Conservation (phyloP, 2,329 filamentous ascomycete genomes). For the Clonostachys sp. region DNA sequence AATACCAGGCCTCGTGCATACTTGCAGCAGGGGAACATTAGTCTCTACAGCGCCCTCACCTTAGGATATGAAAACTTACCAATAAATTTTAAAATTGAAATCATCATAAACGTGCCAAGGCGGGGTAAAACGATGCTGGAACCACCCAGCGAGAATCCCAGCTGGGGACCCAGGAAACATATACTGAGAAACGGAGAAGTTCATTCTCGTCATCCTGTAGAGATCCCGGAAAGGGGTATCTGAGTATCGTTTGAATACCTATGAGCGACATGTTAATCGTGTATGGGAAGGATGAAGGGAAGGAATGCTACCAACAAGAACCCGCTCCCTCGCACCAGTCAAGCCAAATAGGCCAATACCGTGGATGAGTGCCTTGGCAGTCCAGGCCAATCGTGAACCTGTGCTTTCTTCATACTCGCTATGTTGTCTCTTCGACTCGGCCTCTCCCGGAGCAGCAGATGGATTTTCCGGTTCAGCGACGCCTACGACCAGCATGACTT, state of each 20-base stretch:
- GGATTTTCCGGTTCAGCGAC: conserved; percentile 54
- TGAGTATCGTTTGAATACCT: conserved; percentile 49
- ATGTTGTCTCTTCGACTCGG: conserved; percentile 35
- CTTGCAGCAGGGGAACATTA: conserved; percentile 8
- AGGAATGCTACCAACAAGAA: conserved; percentile 33
- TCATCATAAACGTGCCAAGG: not conserved
- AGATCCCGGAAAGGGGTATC: conserved; percentile 42
- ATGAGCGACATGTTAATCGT: not conserved
- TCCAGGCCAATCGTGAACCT: conserved; percentile 30
- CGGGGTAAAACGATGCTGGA: not conserved
- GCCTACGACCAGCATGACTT: conserved; percentile 59
- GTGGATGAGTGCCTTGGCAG: conserved; percentile 24
- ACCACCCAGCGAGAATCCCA: conserved; percentile 7
- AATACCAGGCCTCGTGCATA: conserved; percentile 25
- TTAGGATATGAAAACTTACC: too few species aligned
- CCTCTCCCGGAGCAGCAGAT: conserved; percentile 24
- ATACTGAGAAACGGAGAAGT: conserved; percentile 20
- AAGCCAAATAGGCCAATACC: conserved; percentile 46
- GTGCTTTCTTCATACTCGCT: conserved; percentile 40
- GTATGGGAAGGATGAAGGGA: not conserved
- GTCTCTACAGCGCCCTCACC: not conserved
- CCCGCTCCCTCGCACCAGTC: conserved; percentile 46
- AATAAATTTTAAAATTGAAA: not conserved
- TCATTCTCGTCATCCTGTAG: conserved; percentile 15
- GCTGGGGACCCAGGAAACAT: conserved; percentile 24